Percentiles rank a stretch among this genome's conserved stretches.
phyloP scores from a whole-genome alignment of 1,284 basidiomycete species.

The Ustilago hordei region DNA sequence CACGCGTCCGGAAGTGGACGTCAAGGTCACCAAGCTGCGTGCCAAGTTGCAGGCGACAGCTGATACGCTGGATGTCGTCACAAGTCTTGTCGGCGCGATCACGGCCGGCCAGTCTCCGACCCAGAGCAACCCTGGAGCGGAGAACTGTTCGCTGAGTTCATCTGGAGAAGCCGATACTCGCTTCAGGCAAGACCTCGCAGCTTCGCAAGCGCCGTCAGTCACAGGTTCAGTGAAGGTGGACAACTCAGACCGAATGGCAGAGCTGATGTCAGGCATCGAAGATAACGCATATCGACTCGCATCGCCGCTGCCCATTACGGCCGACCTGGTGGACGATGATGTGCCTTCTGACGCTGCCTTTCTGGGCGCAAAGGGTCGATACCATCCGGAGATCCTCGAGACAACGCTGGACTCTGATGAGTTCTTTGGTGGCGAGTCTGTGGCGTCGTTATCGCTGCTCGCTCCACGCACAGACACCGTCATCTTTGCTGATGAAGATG shows the following conservation, averaged over 20 bases:
- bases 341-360: slow-evolving; percentile 89
- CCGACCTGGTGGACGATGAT: slow-evolving; percentile 92
- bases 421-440: slow-evolving; percentile 68
- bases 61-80: slow-evolving; percentile 49
- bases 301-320: slow-evolving; percentile 76
- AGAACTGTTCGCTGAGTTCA: not conserved
- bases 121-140: not conserved
- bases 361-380: slow-evolving; percentile 75
- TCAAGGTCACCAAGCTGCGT: slow-evolving; percentile 46
- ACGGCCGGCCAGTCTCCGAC: not conserved
- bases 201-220: not conserved
- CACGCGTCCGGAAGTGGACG: slow-evolving; percentile 59
- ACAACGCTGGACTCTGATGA: slow-evolving; percentile 72
- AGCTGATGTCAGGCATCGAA: slow-evolving; percentile 77
- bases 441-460: slow-evolving; percentile 52
- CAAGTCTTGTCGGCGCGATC: slow-evolving; percentile 16
- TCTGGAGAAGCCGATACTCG: not conserved
- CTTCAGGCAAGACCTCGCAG: not conserved
- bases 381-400: slow-evolving; percentile 77
- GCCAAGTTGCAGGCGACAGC: slow-evolving; percentile 52
- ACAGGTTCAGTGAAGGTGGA: not conserved
- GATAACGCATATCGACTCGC: slow-evolving; percentile 82
- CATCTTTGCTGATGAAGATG: slow-evolving; percentile 79
- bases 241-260: slow-evolving; percentile 24
- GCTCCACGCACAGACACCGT: slow-evolving; percentile 70